Base-by-base conservation (phyloP, 305 asterid genomes). In the Nicotiana rustica region DNA sequence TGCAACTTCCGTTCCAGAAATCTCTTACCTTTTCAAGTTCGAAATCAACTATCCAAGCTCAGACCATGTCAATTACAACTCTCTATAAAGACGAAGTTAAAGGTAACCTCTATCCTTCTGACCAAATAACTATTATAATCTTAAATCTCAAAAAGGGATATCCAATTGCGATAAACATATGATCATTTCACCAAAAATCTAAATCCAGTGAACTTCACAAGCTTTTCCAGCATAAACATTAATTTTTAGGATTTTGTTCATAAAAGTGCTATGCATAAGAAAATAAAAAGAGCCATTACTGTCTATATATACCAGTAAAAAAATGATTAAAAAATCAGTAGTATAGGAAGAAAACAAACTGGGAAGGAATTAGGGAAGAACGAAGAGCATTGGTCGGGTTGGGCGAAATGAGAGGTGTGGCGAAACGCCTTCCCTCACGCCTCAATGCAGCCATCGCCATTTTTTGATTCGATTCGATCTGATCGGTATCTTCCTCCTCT, bases 371-470 rank as follows among this genome's bases (percentile, higher is more conserved):
- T 41, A 91, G 61, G 61, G 97, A 88, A 47, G 97, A 90, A 78
- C 97, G 94, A 78, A 92, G n/a, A 44, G 87, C 86, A 77, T 82
- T 91, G 87, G 85, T 67, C 38, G 92, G 87, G 66, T 85, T 90
- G 29, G 91, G 88, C 33, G 94, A 82, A 83, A 91, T 88, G 71
- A 90, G 78, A 61, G 95, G 91, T 86, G 90, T 85, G 75, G 94
- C 93, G 83, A 92, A 89, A 81, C 97, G 94, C 91, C 93, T 88
- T 41, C 97, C 99, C 86, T 95, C 97, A 64, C 99, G 95, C 84
- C 97, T 90, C 88, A 95, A 77, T 36, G 92, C 92, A 84, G 95
- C 92, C 98, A 94, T 93, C 78, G 98, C 98, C 99, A 95, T 95
- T 84, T 77, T 86, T 55, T 66, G 69, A 81, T 85, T 80, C 78